Evolutionary conservation across 225 moss, liverwort and hornwort genomes (phyloP).

Genomic region (Neckera pumila): DNA sequence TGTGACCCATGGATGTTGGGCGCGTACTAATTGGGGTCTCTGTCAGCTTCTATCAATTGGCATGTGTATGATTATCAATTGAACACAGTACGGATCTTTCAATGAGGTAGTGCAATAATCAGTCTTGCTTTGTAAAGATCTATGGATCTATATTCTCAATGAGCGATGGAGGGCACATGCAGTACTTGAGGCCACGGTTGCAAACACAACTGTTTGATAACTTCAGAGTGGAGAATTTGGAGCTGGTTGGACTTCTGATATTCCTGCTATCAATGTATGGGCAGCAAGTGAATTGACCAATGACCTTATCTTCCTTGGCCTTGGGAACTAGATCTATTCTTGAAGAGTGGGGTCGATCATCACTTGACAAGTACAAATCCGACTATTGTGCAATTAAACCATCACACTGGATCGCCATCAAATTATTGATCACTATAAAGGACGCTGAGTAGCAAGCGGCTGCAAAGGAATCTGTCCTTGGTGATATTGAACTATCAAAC

Average conservation of each 20-base stretch:
- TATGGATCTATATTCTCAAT: not conserved
- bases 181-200: not conserved
- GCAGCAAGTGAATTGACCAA: not conserved
- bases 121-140: not conserved
- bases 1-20: no score
- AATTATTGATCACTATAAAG: not conserved
- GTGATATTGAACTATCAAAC: not conserved
- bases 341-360: not conserved
- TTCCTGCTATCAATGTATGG: not conserved
- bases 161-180: not conserved
- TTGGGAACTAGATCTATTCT: not conserved
- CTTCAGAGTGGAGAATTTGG: not conserved
- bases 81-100: no score
- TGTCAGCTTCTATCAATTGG: no score
- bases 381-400: not conserved
- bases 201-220: not conserved
- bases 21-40: not conserved
- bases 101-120: fast-evolving
- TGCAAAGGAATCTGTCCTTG: fast-evolving
- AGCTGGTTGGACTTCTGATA: not conserved
- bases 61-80: no score
- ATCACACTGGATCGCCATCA: not conserved
- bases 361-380: not conserved
- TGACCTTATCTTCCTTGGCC: not conserved
- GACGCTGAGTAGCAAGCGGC: not conserved